Evolutionary conservation across 495 filamentous ascomycete species (phyloP).

Genomic region (Aspergillus hancockii): DNA sequence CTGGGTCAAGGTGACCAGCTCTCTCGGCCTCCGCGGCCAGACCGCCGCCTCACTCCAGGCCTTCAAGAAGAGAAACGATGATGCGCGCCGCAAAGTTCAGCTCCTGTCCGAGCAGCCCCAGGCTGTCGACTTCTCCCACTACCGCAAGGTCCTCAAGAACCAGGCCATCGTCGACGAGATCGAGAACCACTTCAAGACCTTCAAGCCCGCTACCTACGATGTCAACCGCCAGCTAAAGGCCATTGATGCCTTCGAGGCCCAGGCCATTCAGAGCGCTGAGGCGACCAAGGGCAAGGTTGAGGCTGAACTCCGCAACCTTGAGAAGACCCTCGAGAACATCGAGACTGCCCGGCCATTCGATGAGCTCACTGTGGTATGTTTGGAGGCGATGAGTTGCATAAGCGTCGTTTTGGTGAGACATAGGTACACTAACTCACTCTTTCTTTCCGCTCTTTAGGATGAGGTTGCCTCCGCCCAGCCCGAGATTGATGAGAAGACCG

Average conservation of each 20-base stretch:
- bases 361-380: constrained; percentile 93
- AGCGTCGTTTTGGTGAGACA: background rate
- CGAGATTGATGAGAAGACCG: constrained; percentile 93
- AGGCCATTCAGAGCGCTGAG: constrained; percentile 95
- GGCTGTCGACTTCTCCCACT: constrained; percentile 87
- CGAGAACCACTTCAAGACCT: constrained; percentile 85
- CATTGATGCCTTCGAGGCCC: constrained; percentile 95
- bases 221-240: constrained; percentile 89
- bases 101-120: constrained; percentile 75
- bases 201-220: constrained; percentile 92
- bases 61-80: constrained; percentile 99
- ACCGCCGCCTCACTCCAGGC: constrained; percentile 84
- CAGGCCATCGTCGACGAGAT: constrained; percentile 90
- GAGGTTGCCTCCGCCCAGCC: constrained; percentile 90
- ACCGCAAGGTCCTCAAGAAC: constrained; percentile 93
- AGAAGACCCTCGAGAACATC: constrained; percentile 95
- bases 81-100: constrained; percentile 89
- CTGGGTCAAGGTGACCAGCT: constrained; percentile 88
- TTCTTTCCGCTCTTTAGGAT: constrained; percentile 59
- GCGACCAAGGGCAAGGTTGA: constrained; percentile 94
- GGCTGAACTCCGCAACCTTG: constrained; percentile 84
- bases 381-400: background rate
- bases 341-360: constrained; percentile 95
- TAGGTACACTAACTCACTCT: constrained; percentile 17
- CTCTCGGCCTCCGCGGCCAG: constrained; percentile 93